A percentile compares a stretch with the other conserved stretches of the same genome.
Evolutionary conservation across 2,329 filamentous ascomycete species (phyloP).

Genomic region (Diaporthe humulicola): DNA sequence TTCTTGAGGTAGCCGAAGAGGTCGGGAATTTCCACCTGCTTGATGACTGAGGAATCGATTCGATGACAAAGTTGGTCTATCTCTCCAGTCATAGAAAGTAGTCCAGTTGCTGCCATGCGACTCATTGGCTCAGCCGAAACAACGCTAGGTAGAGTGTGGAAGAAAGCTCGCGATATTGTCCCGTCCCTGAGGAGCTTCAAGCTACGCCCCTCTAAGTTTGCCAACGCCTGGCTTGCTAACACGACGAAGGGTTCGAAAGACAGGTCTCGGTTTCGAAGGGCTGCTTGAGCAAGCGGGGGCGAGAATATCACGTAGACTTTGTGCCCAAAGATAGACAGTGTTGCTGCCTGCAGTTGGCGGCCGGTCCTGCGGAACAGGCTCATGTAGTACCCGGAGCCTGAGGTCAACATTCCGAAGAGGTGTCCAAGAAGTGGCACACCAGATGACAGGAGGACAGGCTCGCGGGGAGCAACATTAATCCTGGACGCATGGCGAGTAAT

Average conservation of each 20-base stretch:
- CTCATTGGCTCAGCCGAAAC: conserved; percentile 7
- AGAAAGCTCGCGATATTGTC: conserved; percentile 13
- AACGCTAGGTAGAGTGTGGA: neutral
- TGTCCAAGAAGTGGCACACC: neutral
- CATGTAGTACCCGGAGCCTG: conserved; percentile 6
- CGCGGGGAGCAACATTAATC: neutral
- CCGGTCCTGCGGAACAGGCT: conserved; percentile 4
- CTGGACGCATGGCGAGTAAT: neutral
- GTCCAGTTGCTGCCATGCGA: conserved; percentile 12
- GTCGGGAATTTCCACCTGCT: neutral
- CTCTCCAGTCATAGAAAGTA: conserved; percentile 11
- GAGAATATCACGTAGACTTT: conserved; percentile 6
- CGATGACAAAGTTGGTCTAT: neutral
- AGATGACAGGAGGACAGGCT: neutral
- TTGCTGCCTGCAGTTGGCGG: neutral
- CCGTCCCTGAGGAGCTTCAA: conserved; percentile 4
- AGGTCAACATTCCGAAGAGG: neutral
- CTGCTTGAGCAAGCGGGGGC: conserved; percentile 5
- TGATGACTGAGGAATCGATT: neutral
- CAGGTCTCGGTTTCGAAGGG: neutral
- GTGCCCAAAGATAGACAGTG: conserved; percentile 2
- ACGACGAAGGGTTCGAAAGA: conserved; percentile 13
- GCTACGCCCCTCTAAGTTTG: conserved; percentile 12
- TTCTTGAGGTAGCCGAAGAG: neutral
- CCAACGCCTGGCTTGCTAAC: conserved; percentile 15